Percentiles rank a stretch among this genome's conserved stretches.
Conservation (phyloP, 2,329 filamentous ascomycete species). For the Colletotrichum trifolii region DNA sequence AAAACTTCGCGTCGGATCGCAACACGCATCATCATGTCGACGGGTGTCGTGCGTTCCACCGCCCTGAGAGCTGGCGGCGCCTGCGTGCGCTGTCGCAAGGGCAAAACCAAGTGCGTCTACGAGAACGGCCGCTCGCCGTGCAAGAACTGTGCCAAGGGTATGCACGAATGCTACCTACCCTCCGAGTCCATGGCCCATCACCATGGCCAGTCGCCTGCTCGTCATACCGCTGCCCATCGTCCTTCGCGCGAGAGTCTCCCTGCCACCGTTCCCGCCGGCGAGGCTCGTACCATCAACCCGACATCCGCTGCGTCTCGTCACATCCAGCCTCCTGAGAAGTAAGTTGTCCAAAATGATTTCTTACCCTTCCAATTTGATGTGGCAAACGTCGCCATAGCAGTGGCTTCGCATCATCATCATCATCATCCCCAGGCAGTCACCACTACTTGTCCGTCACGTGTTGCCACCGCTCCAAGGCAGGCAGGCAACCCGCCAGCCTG, state of each 20-base stretch:
- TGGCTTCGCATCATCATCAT: conserved; percentile 11
- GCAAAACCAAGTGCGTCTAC: conserved; percentile 73
- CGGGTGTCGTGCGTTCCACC: conserved; percentile 64
- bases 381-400: background rate
- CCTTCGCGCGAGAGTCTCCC: conserved; percentile 66
- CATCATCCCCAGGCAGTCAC: too few relatives aligned
- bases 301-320: conserved; percentile 59
- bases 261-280: conserved; percentile 59
- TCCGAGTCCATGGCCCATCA: conserved; percentile 70
- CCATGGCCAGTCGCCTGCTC: conserved; percentile 68
- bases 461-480: too few relatives aligned
- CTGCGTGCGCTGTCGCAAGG: conserved; percentile 72
- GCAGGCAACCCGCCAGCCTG: too few relatives aligned
- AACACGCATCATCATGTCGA: conserved; percentile 51
- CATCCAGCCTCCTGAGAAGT: conserved; percentile 65
- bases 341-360: conserved; percentile 46
- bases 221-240: conserved; percentile 58
- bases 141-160: conserved; percentile 72
- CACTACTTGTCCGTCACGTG: too few relatives aligned
- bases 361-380: conserved; percentile 15
- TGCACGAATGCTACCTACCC: conserved; percentile 72
- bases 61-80: conserved; percentile 70
- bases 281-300: conserved; percentile 55
- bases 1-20: background rate
- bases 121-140: conserved; percentile 71